A percentile compares a stretch with the other conserved stretches of the same genome.
Conservation (phyloP, 306 rosid genomes). For the Myrica gale region DNA sequence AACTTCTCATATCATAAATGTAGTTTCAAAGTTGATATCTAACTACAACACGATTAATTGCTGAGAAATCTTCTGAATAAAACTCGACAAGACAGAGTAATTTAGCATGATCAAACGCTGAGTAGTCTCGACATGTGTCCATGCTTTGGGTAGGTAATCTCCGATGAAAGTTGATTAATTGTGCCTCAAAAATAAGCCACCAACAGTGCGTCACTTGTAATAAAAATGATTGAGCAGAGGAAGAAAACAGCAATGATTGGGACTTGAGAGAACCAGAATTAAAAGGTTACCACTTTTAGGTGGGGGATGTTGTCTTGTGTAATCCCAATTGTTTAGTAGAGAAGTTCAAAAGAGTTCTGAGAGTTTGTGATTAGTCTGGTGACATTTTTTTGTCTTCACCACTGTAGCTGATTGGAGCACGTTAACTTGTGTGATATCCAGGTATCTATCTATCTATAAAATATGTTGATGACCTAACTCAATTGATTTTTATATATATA, state of each 20-base stretch:
- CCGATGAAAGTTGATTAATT: conserved; percentile 1
- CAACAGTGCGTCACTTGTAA: conserved; percentile 17
- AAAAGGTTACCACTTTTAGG: background rate
- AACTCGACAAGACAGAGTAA: no score
- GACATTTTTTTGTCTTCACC: background rate
- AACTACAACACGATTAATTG: no score
- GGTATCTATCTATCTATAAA: no score
- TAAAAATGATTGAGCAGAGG: conserved; percentile 3
- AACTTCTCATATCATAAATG: no score
- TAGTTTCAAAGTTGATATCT: no score
- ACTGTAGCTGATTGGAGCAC: background rate
- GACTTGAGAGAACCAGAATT: no score
- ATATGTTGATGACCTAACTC: no score
- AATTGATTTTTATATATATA: no score
- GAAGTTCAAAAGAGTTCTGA: background rate
- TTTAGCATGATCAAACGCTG: no score
- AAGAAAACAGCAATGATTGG: background rate
- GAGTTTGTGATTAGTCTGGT: background rate
- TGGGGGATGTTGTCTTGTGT: conserved; percentile 13
- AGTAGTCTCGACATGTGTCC: no score
- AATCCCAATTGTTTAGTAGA: background rate
- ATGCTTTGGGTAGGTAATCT: no score
- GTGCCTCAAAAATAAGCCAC: conserved; percentile 31
- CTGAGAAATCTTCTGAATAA: no score
- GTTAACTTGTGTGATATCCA: background rate